These are phyloP conservation scores for Ganoderma meredithae DNA, from an alignment of 1,284 basidiomycete species.

Conservation along the genomic window DNA sequence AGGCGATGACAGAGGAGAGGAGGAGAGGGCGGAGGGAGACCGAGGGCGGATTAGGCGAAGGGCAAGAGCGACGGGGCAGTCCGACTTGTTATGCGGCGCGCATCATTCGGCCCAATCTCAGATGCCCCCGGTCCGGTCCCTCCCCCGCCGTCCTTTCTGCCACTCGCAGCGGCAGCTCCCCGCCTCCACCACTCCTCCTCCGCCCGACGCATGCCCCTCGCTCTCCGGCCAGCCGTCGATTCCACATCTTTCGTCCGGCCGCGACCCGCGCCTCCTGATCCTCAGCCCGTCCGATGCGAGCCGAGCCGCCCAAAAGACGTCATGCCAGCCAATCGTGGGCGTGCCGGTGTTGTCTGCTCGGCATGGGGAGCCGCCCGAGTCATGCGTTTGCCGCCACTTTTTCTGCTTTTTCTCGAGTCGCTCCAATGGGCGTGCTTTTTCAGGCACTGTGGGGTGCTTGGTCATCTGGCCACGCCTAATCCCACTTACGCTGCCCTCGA, in stretches of 20 bases:
- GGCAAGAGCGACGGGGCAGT: conserved; percentile 24
- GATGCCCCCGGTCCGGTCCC: conserved; percentile 30
- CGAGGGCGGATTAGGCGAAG: conserved; percentile 18
- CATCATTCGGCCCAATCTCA: conserved; percentile 33
- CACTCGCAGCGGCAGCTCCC: conserved; percentile 15
- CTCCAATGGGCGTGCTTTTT: background rate
- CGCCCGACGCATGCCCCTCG: conserved; percentile 4
- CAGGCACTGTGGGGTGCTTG: background rate
- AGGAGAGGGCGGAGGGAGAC: conserved; percentile 14
- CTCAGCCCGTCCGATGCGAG: background rate
- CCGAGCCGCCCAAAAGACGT: conserved; percentile 23
- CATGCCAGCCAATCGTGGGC: conserved; percentile 21
- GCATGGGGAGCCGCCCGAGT: conserved; percentile 24
- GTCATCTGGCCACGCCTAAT: conserved; percentile 2
- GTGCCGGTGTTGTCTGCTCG: conserved; percentile 14
- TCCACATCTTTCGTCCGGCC: conserved; percentile 8
- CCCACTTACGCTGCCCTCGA: background rate
- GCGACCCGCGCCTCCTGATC: conserved; percentile 5
- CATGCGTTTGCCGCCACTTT: conserved; percentile 6
- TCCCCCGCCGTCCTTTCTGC: conserved; percentile 21
- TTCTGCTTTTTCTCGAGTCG: background rate
- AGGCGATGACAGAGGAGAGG: conserved; percentile 23
- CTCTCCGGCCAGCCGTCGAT: conserved; percentile 2
- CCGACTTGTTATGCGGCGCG: conserved; percentile 32
- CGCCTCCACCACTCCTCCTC: conserved; percentile 8